Evolutionary conservation across 441 rosid genomes (phyloP).

Genomic region (Eutrema salsugineum): DNA sequence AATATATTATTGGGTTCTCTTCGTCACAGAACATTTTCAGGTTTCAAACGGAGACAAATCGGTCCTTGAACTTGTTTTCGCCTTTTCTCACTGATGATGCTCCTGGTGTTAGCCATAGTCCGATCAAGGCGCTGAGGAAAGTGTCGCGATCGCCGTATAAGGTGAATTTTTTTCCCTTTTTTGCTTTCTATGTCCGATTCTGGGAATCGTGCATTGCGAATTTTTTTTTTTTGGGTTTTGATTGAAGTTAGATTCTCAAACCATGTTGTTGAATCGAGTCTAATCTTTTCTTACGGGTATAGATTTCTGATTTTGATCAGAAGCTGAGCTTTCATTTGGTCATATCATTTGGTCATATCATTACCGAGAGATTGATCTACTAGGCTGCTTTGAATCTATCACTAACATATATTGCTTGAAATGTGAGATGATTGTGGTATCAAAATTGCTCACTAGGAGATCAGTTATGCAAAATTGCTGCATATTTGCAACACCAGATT

Average conservation of each 20-base stretch:
- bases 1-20: conserved; percentile 39
- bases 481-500: neutral
- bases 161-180: conserved; percentile 29
- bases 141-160: conserved; percentile 87
- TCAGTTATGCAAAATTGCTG: too few species aligned
- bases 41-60: conserved; percentile 81
- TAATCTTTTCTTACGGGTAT: too few species aligned
- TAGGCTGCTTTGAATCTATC: too few species aligned
- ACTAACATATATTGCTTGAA: too few species aligned
- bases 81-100: conserved; percentile 62
- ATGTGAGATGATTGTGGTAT: too few species aligned
- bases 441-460: too few species aligned
- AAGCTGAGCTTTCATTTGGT: too few species aligned
- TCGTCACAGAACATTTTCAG: conserved; percentile 68
- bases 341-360: too few species aligned
- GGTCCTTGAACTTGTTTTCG: conserved; percentile 57
- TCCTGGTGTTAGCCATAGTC: conserved; percentile 56
- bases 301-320: too few species aligned
- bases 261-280: too few species aligned
- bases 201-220: conserved; percentile 1
- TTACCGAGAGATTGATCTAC: too few species aligned
- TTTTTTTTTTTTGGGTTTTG: neutral
- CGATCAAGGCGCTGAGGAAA: conserved; percentile 79
- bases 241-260: neutral
- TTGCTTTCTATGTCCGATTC: neutral